phyloP scores from a whole-genome alignment of 2,329 filamentous ascomycete genomes.

The Herpotrichia juniperi region DNA sequence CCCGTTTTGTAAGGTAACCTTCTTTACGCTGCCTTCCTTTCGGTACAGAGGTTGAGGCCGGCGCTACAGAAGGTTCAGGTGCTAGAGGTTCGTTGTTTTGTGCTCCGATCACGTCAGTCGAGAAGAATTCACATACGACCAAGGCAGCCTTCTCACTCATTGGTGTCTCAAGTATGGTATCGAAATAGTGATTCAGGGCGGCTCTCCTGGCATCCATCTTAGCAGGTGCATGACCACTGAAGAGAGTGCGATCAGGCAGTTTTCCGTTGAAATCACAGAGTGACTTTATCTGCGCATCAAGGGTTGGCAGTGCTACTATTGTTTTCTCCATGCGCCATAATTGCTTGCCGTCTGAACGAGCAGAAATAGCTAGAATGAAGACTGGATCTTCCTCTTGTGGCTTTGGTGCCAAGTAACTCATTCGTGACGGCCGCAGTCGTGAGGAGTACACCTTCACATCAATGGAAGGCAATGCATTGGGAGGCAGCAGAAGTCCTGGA shows the following conservation, averaged over 20 bases:
- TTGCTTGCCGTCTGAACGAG: slow-evolving; percentile 75
- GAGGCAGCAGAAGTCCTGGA: slow-evolving; percentile 82
- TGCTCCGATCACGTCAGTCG: slow-evolving; percentile 66
- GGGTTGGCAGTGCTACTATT: slow-evolving; percentile 75
- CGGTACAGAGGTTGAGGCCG: slow-evolving; percentile 47
- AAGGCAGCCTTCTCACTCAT: slow-evolving; percentile 78
- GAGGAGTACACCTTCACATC: slow-evolving; percentile 89
- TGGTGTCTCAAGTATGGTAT: slow-evolving; percentile 80
- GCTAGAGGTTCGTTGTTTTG: slow-evolving; percentile 60
- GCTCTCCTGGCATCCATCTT: slow-evolving; percentile 86
- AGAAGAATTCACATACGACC: slow-evolving; percentile 87
- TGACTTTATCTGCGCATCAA: slow-evolving; percentile 82
- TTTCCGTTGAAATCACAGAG: slow-evolving; percentile 73
- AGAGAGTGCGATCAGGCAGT: slow-evolving; percentile 83
- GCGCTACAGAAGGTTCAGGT: slow-evolving; percentile 59
- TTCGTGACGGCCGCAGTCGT: slow-evolving; percentile 87
- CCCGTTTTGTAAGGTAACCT: slow-evolving; percentile 93
- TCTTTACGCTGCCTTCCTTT: slow-evolving; percentile 71
- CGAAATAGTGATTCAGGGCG: slow-evolving; percentile 84
- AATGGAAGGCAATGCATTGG: slow-evolving; percentile 86
- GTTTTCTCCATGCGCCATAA: slow-evolving; percentile 97
- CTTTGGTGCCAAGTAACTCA: slow-evolving; percentile 80
- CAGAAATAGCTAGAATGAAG: slow-evolving; percentile 86
- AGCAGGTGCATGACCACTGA: slow-evolving; percentile 90
- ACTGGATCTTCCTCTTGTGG: slow-evolving; percentile 90